Evolutionary conservation across 129 eudicot genomes (phyloP).

Genomic region (Tagetes erecta): DNA sequence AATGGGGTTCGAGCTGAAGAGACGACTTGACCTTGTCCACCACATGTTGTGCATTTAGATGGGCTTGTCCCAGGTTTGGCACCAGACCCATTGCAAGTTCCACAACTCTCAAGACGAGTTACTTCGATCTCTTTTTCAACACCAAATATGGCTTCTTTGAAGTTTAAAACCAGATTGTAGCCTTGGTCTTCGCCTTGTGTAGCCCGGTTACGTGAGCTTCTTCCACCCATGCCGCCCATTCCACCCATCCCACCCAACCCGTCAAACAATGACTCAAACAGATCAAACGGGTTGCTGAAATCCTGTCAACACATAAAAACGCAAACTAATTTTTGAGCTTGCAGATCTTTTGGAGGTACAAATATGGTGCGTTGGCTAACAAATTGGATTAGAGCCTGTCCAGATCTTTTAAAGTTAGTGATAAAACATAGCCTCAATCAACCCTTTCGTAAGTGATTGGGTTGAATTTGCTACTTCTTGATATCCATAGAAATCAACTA

Average conservation of each 20-base stretch:
- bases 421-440: neutral
- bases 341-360: neutral
- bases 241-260: slow-evolving; percentile 89
- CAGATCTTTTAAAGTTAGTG: no score
- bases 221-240: slow-evolving; percentile 90
- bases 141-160: slow-evolving; percentile 93
- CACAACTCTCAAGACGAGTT: slow-evolving; percentile 71
- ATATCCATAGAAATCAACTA: neutral
- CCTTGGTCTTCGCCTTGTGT: slow-evolving; percentile 88
- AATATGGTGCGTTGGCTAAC: neutral
- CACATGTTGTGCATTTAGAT: slow-evolving; percentile 66
- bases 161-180: slow-evolving; percentile 68
- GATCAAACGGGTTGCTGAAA: slow-evolving; percentile 86
- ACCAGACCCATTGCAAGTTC: slow-evolving; percentile 84
- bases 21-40: slow-evolving; percentile 92
- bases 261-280: slow-evolving; percentile 75
- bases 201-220: slow-evolving; percentile 61
- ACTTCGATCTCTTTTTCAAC: slow-evolving; percentile 87
- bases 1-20: slow-evolving; percentile 78
- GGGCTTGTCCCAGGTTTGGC: slow-evolving; percentile 81
- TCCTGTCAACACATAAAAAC: slow-evolving; percentile 46
- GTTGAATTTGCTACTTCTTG: slow-evolving; percentile 1
- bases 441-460: slow-evolving; percentile 15
- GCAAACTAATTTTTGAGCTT: slow-evolving; percentile 10
- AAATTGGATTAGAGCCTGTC: neutral